Conservation (phyloP, 192 early-diverging fungal species). For the Mortierella claussenii region DNA sequence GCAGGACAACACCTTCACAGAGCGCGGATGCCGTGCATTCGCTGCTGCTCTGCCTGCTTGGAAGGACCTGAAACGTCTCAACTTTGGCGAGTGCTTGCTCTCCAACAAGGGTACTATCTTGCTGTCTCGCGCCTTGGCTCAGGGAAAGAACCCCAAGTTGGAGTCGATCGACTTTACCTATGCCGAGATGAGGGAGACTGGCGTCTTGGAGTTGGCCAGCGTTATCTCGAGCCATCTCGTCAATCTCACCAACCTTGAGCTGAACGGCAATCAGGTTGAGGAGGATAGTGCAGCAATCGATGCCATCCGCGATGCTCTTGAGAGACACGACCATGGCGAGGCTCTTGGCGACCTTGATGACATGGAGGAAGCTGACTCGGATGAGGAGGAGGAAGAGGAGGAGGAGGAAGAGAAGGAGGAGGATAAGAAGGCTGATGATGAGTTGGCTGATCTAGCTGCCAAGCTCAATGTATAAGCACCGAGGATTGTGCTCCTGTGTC, state of each 20-base stretch:
- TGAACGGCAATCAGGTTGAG: slow-evolving; percentile 94
- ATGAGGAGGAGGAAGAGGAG: slow-evolving; percentile 74
- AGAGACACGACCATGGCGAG: slow-evolving; percentile 76
- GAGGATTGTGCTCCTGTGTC: too few species aligned
- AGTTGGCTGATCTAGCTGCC: slow-evolving; percentile 31
- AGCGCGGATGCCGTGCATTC: slow-evolving; percentile 80
- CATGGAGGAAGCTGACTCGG: slow-evolving; percentile 87
- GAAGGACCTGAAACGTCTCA: slow-evolving; percentile 80
- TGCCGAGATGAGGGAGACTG: slow-evolving; percentile 89
- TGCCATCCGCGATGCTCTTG: slow-evolving; percentile 74
- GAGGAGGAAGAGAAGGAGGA: slow-evolving; percentile 59
- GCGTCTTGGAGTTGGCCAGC: slow-evolving; percentile 72
- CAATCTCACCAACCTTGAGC: slow-evolving; percentile 72
- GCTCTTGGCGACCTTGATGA: slow-evolving; percentile 94
- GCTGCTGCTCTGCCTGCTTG: slow-evolving; percentile 81
- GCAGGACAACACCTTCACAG: slow-evolving; percentile 97
- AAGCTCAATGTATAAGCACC: slow-evolving; percentile 31
- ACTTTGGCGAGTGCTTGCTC: slow-evolving; percentile 93
- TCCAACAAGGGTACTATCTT: slow-evolving; percentile 74
- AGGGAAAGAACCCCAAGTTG: slow-evolving; percentile 64
- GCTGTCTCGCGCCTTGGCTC: slow-evolving; percentile 74
- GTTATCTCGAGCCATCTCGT: slow-evolving; percentile 73
- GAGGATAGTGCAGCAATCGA: slow-evolving; percentile 84
- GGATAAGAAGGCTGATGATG: slow-evolving; percentile 53
- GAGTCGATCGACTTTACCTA: slow-evolving; percentile 80